Evolutionary conservation across 768 basidiomycete species (phyloP), one percentile per base, ranked within the genome.

Genomic region (Leccinum obscurum): DNA sequence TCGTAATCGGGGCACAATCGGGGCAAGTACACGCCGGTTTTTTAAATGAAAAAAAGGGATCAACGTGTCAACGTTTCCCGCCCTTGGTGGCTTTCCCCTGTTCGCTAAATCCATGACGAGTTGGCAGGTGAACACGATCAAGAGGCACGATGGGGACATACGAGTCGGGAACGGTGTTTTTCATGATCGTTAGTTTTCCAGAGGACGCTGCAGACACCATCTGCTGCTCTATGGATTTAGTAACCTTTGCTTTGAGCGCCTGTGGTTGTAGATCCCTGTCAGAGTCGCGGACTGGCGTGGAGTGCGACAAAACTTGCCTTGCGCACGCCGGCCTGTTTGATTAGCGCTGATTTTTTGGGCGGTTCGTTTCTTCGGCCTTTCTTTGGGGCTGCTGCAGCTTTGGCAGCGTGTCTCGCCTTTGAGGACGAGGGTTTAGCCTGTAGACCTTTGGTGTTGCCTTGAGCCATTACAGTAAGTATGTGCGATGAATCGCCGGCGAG

Each of bases 111-210:
- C 37, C 7, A 7, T 32, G 35, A 26, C 64, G 39, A 65, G 60
- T 32, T 22, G 20, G 44, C 44, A 22, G 5, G 28, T 49, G 41
- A 32, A 53, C 6, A 24, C 35, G 48, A 57, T 54, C 56, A 4
- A 39, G 14, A 17, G 15, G 35, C 13, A 17, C n/a, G 4, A 10
- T 7, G 32, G 44, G 41, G 51, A 58, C 73, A 56, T 64, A 76
- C 74, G 63, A 30, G 48, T 72, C 69, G 13, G 65, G 65, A 10
- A 74, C 78, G 14, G 77, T 74, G 62, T 87, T 84, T 77, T 90
- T 92, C 93, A 98, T 93, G 72, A 98, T 94, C 30, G 92, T 92
- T 62, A 98, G 80, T 72, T 92, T 93, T 41, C 95, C 95, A 48
- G 87, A 80, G 5, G 92, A 93, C 3, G 95, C 95, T 7, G 93